Percentiles rank a stretch among this genome's conserved stretches.
Conservation (phyloP, 495 filamentous ascomycete species). For the Penicillium dipodomyicola region DNA sequence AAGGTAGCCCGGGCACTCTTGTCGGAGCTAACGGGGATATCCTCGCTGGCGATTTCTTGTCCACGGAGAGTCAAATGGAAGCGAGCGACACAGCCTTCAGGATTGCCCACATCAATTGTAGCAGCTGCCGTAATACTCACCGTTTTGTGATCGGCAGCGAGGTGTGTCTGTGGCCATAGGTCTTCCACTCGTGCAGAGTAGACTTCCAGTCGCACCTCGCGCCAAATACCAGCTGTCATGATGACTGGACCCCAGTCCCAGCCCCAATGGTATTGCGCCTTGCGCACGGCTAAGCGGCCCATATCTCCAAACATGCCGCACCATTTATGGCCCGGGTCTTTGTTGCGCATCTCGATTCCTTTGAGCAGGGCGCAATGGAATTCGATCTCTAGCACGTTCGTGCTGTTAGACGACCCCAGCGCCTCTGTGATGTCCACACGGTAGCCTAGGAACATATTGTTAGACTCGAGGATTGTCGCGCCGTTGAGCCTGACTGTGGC, state of each 20-base stretch:
- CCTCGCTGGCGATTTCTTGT: slow-evolving; percentile 51
- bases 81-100: background rate
- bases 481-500: slow-evolving; percentile 74
- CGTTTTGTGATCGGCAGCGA: slow-evolving; percentile 32
- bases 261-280: slow-evolving; percentile 90
- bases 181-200: background rate
- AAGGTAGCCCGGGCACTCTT: slow-evolving; percentile 54
- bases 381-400: slow-evolving; percentile 47
- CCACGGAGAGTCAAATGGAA: slow-evolving; percentile 40
- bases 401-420: slow-evolving; percentile 45
- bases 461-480: slow-evolving; percentile 62
- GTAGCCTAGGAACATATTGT: slow-evolving; percentile 83
- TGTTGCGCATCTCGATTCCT: slow-evolving; percentile 45
- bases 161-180: background rate
- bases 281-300: slow-evolving; percentile 69
- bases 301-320: slow-evolving; percentile 65
- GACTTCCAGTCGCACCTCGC: background rate
- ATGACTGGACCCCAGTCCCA: slow-evolving; percentile 75
- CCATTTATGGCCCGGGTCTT: slow-evolving; percentile 52
- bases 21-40: slow-evolving; percentile 40
- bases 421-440: slow-evolving; percentile 63
- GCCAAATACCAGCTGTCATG: slow-evolving; percentile 38
- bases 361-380: slow-evolving; percentile 53
- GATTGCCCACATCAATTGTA: background rate
- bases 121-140: background rate